These are phyloP conservation scores for Eurotiales sp. DNA, from an alignment of 2,329 filamentous ascomycete species.

Conservation along the genomic window DNA sequence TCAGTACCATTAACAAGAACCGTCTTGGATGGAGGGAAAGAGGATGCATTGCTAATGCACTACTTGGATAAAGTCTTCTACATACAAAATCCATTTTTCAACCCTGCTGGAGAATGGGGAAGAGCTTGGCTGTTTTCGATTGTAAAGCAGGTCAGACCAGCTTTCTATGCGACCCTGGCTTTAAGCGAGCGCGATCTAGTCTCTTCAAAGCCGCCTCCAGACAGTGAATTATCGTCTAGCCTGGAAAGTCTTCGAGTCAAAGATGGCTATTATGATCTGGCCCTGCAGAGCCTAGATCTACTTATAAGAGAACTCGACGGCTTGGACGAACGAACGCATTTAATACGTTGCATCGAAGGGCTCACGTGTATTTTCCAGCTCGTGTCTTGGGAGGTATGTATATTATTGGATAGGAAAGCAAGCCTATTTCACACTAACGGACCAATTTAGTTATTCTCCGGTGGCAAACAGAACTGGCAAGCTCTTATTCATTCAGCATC, in stretches of 20 bases:
- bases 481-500: conserved; percentile 1
- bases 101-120: not conserved
- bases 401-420: too few species aligned
- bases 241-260: not conserved
- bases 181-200: not conserved
- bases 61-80: conserved; percentile 2
- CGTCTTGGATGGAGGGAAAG: not conserved
- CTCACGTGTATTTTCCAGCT: conserved; percentile 2
- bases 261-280: conserved; percentile 1
- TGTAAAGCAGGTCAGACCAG: not conserved
- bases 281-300: not conserved
- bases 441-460: not conserved
- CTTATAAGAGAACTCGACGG: not conserved
- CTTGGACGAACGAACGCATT: not conserved
- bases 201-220: not conserved
- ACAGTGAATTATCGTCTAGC: not conserved
- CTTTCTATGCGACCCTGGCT: conserved; percentile 1
- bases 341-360: not conserved
- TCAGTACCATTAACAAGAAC: too few species aligned
- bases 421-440: not conserved
- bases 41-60: conserved; percentile 2
- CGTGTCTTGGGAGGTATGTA: conserved; percentile 1
- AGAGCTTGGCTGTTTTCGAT: not conserved
- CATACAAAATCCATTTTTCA: not conserved
- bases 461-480: conserved; percentile 1